Conservation (phyloP, 2,329 filamentous ascomycete species). For the Venturia nashicola region DNA sequence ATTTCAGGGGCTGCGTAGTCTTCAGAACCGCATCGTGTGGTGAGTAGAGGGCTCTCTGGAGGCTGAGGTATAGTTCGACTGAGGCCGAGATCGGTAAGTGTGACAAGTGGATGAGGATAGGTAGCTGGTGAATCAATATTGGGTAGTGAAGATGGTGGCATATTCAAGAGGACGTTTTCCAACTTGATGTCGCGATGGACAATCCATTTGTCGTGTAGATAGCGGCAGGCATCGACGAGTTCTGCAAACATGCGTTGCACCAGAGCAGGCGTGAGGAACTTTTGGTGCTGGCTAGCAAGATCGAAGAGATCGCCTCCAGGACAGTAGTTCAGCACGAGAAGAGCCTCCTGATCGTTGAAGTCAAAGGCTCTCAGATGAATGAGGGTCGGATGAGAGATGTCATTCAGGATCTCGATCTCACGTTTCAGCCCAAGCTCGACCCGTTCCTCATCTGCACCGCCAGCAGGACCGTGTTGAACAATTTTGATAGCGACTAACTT, state of each 20-base stretch:
- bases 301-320: conserved; percentile 93
- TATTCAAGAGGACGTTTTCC: conserved; percentile 90
- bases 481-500: conserved; percentile 90
- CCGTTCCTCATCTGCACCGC: conserved; percentile 83
- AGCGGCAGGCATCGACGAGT: conserved; percentile 70
- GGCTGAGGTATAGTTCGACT: conserved; percentile 70
- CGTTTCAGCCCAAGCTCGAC: conserved; percentile 89
- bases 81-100: conserved; percentile 82
- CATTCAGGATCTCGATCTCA: conserved; percentile 87
- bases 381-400: conserved; percentile 76
- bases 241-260: conserved; percentile 83
- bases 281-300: conserved; percentile 61
- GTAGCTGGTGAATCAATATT: conserved; percentile 53
- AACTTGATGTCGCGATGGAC: conserved; percentile 97
- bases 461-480: conserved; percentile 86
- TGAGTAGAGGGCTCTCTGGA: conserved; percentile 72
- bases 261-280: conserved; percentile 54
- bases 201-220: conserved; percentile 74
- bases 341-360: conserved; percentile 67
- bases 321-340: conserved; percentile 83
- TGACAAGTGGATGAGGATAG: conserved; percentile 74
- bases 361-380: conserved; percentile 88
- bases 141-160: conserved; percentile 56
- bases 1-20: conserved; percentile 97
- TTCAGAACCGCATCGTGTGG: conserved; percentile 87